These are phyloP conservation scores for Talaromyces sp. DNA, from an alignment of 2,329 filamentous ascomycete species.

Conservation along the genomic window DNA sequence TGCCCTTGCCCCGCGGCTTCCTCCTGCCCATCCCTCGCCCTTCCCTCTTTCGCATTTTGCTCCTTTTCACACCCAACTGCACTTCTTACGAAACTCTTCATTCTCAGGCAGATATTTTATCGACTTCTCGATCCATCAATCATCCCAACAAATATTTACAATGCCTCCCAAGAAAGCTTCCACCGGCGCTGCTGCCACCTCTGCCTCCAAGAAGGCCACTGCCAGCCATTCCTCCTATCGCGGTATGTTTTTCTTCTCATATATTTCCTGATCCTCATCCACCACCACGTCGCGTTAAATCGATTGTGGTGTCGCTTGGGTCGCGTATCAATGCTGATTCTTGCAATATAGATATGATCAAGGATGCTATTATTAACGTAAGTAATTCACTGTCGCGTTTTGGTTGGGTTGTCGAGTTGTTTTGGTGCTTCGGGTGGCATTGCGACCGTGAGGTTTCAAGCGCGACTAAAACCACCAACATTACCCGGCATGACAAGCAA, in stretches of 20 bases:
- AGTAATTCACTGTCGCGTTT: constrained; percentile 55
- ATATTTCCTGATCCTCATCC: constrained; percentile 42
- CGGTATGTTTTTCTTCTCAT: constrained; percentile 47
- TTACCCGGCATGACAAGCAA: not conserved
- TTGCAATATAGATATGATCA: constrained; percentile 63
- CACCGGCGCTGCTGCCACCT: constrained; percentile 40
- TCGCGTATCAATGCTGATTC: constrained; percentile 57
- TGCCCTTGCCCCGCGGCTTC: constrained; percentile 39
- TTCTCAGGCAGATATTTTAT: constrained; percentile 19
- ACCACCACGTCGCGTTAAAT: constrained; percentile 45
- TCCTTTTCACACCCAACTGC: constrained; percentile 25
- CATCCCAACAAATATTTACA: constrained; percentile 28
- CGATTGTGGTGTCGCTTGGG: constrained; percentile 37
- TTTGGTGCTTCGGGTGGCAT: constrained; percentile 6
- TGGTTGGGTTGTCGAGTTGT: constrained; percentile 6
- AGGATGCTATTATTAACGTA: constrained; percentile 67
- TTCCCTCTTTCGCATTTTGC: constrained; percentile 36
- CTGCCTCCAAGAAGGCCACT: constrained; percentile 57
- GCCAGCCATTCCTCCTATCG: constrained; percentile 63
- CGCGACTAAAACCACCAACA: constrained; percentile 17
- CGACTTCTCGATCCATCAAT: constrained; percentile 17
- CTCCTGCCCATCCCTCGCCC: constrained; percentile 32
- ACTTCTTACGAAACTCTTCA: not conserved
- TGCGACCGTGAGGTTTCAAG: constrained; percentile 29
- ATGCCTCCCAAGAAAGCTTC: constrained; percentile 66